These are phyloP conservation scores for Nothophaeocryptopus gaeumannii DNA, from an alignment of 2,329 filamentous ascomycete species.

Conservation along the genomic window DNA sequence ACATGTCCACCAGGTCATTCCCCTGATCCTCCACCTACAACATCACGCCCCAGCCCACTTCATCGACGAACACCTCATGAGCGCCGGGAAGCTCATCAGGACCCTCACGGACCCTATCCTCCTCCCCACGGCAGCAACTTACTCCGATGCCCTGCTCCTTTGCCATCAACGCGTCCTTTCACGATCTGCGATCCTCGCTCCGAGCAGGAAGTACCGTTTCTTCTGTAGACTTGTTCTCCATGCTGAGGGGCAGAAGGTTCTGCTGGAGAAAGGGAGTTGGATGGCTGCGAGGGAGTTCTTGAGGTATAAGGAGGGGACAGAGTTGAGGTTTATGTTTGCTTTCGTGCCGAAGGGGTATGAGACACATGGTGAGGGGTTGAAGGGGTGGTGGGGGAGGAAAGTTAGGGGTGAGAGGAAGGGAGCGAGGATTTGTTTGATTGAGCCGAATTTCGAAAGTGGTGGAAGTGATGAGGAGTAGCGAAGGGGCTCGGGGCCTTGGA, in stretches of 20 bases:
- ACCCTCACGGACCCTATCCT: conserved; percentile 7
- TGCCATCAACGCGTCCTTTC: conserved; percentile 7
- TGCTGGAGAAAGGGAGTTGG: conserved; percentile 17
- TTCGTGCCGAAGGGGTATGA: conserved; percentile 3
- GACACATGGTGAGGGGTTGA: not conserved
- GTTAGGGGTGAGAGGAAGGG: not conserved
- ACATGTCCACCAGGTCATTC: not conserved
- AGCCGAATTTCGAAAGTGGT: not conserved
- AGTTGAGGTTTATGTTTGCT: conserved; percentile 11
- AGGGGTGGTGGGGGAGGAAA: not conserved
- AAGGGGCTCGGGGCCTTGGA: too few relatives aligned
- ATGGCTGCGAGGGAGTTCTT: conserved; percentile 14
- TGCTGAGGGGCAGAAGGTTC: conserved; percentile 1
- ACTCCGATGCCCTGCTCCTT: not conserved
- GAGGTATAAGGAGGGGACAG: conserved; percentile 3
- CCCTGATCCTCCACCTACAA: conserved; percentile 11
- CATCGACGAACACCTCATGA: conserved; percentile 6
- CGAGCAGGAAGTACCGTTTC: conserved; percentile 2
- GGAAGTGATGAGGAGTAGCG: too few relatives aligned
- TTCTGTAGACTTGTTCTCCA: conserved; percentile 7
- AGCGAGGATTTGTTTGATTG: not conserved
- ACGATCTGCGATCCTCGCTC: not conserved
- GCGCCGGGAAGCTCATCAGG: conserved; percentile 1
- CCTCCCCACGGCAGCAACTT: conserved; percentile 3
- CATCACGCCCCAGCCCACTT: conserved; percentile 4